Conservation (phyloP, 768 basidiomycete genomes). For the Fomitopsis serialis region DNA sequence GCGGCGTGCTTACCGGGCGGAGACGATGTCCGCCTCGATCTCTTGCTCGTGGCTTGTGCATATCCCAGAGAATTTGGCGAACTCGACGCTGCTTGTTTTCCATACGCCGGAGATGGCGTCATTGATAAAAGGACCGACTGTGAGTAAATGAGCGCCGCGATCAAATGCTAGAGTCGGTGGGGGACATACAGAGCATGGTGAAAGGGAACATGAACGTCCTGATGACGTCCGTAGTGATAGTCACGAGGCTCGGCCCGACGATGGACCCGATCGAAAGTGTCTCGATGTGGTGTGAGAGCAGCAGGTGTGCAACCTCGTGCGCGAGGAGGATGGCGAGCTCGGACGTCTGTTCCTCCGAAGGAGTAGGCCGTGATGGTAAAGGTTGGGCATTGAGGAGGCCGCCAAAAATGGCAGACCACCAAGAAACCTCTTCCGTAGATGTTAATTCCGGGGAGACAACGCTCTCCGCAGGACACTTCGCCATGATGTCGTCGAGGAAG, state of each 20-base stretch:
- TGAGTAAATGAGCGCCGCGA: conserved; percentile 14
- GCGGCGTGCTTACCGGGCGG: conserved; percentile 53
- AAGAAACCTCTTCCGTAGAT: conserved; percentile 27
- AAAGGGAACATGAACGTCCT: conserved; percentile 81
- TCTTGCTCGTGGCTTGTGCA: conserved; percentile 84
- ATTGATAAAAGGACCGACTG: conserved; percentile 88
- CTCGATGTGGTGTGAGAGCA: conserved; percentile 89
- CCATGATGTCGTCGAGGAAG: conserved; percentile 82
- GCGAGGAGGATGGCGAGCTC: conserved; percentile 88
- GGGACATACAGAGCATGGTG: conserved; percentile 61
- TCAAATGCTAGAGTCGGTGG: conserved; percentile 23
- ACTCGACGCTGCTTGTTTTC: conserved; percentile 70
- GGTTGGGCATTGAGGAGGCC: conserved; percentile 31
- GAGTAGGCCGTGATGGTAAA: conserved; percentile 38
- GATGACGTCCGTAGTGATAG: conserved; percentile 70
- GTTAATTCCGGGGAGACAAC: conserved; percentile 3
- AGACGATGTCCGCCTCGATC: conserved; percentile 89
- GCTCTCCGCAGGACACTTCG: conserved; percentile 33
- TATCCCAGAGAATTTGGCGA: conserved; percentile 63
- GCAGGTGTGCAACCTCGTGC: conserved; percentile 90
- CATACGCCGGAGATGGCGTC: conserved; percentile 85
- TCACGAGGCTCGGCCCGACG: conserved; percentile 74
- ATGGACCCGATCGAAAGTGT: conserved; percentile 82
- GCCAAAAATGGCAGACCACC: conserved; percentile 46
- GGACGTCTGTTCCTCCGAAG: conserved; percentile 78